These are phyloP conservation scores for Sindora glabra DNA, from an alignment of 306 rosid genomes.

Conservation along the genomic window DNA sequence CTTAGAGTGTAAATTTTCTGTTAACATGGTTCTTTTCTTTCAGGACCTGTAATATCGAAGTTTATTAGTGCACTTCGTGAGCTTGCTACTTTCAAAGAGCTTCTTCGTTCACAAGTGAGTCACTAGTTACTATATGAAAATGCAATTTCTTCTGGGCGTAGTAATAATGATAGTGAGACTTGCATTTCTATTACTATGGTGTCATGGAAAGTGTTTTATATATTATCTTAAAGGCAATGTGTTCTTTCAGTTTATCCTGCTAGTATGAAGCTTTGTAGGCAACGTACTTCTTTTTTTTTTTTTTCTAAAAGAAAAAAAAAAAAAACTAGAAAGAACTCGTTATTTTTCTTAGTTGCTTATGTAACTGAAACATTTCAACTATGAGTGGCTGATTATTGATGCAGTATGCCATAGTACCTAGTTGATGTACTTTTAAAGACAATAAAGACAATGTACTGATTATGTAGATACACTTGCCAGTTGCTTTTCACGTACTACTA, in stretches of 20 bases:
- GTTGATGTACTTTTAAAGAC: no score
- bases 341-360: no score
- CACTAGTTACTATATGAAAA: conserved; percentile 21
- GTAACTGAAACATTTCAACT: background rate
- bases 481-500: no score
- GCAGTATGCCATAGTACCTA: no score
- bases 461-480: no score
- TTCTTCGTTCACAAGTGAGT: conserved; percentile 91
- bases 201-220: background rate
- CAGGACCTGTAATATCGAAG: conserved; percentile 94
- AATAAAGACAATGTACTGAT: no score
- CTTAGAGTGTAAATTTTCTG: conserved; percentile 16
- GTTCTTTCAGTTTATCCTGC: conserved; percentile 7
- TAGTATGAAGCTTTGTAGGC: background rate
- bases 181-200: background rate
- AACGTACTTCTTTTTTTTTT: background rate
- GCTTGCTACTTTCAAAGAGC: conserved; percentile 89
- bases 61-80: conserved; percentile 66
- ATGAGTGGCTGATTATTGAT: background rate
- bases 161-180: background rate
- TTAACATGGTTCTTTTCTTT: conserved; percentile 19
- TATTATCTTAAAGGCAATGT: background rate
- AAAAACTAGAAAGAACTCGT: background rate
- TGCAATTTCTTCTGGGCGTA: conserved; percentile 8
- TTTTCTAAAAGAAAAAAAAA: background rate